Conservation (phyloP, 1,284 basidiomycete genomes). For the Phylloboletellus chloephorus region DNA sequence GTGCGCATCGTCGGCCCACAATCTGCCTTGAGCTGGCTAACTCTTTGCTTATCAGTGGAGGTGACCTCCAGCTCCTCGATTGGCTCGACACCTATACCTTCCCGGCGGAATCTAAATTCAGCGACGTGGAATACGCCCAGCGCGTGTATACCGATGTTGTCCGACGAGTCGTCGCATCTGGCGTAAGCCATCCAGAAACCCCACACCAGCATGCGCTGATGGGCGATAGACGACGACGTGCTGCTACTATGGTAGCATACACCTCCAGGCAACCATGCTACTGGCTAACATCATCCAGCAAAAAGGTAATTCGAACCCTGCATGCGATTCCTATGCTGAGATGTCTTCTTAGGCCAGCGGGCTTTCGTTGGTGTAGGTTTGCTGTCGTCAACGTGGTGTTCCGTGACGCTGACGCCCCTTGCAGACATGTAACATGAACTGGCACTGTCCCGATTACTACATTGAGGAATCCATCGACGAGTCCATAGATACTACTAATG, state of each 20-base stretch:
- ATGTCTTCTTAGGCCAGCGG: slow-evolving; percentile 61
- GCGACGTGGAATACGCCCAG: slow-evolving; percentile 67
- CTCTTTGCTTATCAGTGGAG: slow-evolving; percentile 46
- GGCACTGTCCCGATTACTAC: slow-evolving; percentile 65
- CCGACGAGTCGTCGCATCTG: slow-evolving; percentile 66
- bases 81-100: slow-evolving; percentile 89
- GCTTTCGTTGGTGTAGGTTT: slow-evolving; percentile 74
- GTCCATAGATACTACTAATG: slow-evolving; percentile 57
- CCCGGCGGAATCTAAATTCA: slow-evolving; percentile 81
- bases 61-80: slow-evolving; percentile 81
- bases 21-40: slow-evolving; percentile 5
- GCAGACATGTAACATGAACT: slow-evolving; percentile 96
- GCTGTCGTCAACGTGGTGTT: slow-evolving; percentile 1
- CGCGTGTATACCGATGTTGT: slow-evolving; percentile 73
- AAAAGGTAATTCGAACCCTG: slow-evolving; percentile 42
- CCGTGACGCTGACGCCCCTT: slow-evolving; percentile 13
- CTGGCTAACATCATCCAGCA: slow-evolving; percentile 73
- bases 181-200: slow-evolving; percentile 47
- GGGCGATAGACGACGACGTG: slow-evolving; percentile 78
- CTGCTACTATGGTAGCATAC: slow-evolving; percentile 87
- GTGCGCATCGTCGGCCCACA: slow-evolving; percentile 34
- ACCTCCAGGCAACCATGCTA: slow-evolving; percentile 75
- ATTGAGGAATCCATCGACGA: slow-evolving; percentile 56
- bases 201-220: not conserved
- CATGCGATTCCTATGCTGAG: slow-evolving; percentile 3